Evolutionary conservation across 2,329 filamentous ascomycete species (phyloP).

Genomic region (Teratosphaeria nubilosa): DNA sequence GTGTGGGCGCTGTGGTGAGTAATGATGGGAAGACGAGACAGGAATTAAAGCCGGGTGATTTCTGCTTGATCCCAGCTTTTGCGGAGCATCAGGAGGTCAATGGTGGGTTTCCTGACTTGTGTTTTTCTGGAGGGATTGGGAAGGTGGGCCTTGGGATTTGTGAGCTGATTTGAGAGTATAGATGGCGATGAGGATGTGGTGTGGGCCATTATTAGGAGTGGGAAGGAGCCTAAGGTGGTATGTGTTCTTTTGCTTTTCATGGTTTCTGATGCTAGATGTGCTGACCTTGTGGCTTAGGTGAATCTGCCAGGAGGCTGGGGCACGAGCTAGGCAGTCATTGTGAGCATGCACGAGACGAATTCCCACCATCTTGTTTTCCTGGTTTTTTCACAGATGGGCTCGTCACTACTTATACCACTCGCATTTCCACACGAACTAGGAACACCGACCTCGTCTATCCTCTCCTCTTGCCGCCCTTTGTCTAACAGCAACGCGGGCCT

Average conservation of each 20-base stretch:
- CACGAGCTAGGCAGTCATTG: constrained; percentile 22
- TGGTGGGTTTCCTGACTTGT: constrained; percentile 33
- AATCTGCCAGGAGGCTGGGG: background rate
- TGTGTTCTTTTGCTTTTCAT: background rate
- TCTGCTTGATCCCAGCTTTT: constrained; percentile 59
- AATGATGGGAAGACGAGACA: constrained; percentile 47
- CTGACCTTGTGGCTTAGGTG: background rate
- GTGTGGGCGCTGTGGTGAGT: constrained; percentile 52
- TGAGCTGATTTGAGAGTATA: constrained; percentile 61
- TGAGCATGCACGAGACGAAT: background rate
- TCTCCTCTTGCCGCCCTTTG: too few species aligned
- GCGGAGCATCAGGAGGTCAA: constrained; percentile 63
- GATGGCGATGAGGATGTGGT: constrained; percentile 47
- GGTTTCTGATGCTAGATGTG: background rate
- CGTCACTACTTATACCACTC: background rate
- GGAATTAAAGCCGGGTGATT: constrained; percentile 53
- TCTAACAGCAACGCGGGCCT: too few species aligned
- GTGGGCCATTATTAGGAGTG: constrained; percentile 57
- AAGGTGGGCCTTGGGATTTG: constrained; percentile 58
- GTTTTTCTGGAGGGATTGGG: constrained; percentile 49
- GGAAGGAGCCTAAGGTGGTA: constrained; percentile 46
- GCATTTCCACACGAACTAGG: too few species aligned
- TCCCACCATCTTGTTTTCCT: background rate
- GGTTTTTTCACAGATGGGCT: background rate
- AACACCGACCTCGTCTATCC: too few species aligned